phyloP scores from a whole-genome alignment of 176 grass and related monocot species.

The Bothriochloa decipiens region DNA sequence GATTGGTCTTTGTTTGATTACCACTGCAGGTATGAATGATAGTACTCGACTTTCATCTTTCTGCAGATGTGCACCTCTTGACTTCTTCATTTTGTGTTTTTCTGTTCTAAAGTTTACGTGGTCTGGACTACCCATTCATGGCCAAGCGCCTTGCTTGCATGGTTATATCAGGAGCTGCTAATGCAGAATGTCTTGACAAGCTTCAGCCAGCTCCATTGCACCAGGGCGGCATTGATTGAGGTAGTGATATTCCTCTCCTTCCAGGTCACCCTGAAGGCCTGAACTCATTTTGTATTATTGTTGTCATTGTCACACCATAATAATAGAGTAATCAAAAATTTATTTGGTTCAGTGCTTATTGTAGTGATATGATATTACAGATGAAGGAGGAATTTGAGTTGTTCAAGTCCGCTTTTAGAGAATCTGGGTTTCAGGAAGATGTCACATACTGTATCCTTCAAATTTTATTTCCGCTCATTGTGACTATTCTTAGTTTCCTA shows the following conservation, averaged over 20 bases:
- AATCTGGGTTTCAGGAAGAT: conserved; percentile 61
- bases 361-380: conserved; percentile 45
- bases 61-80: conserved; percentile 3
- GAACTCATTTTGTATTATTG: neutral
- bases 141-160: conserved; percentile 85
- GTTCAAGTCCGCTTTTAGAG: conserved; percentile 60
- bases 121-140: conserved; percentile 60
- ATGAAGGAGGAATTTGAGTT: conserved; percentile 70
- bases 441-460: conserved; percentile 72
- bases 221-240: conserved; percentile 48
- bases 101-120: conserved; percentile 36
- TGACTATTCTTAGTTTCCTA: neutral
- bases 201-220: conserved; percentile 73
- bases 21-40: conserved; percentile 46
- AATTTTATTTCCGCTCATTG: conserved; percentile 14
- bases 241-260: conserved; percentile 41
- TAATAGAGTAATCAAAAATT: conserved; percentile 5
- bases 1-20: conserved; percentile 64
- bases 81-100: neutral
- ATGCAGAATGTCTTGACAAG: conserved; percentile 71
- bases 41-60: neutral
- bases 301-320: conserved; percentile 3
- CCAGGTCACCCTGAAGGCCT: neutral
- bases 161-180: conserved; percentile 70
- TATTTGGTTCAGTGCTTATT: conserved; percentile 24